Evolutionary conservation across 441 rosid genomes (phyloP).

Genomic region (Metrosideros polymorpha): DNA sequence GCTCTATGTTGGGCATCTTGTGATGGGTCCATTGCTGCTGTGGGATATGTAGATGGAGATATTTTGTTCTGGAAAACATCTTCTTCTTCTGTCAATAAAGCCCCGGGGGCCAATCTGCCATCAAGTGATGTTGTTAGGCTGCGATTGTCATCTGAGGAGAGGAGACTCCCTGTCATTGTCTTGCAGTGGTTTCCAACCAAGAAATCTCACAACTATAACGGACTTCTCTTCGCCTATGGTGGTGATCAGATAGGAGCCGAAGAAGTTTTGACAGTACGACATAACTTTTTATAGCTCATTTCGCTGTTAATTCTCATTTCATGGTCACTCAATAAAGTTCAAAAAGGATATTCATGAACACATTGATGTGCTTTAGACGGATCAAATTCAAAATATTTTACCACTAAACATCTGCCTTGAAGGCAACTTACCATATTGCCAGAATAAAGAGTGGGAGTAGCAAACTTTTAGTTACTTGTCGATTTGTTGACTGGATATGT

Average conservation of each 20-base stretch:
- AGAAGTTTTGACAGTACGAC: slow-evolving; percentile 49
- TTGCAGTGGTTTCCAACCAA: slow-evolving; percentile 45
- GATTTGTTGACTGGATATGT: neutral
- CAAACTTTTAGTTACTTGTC: neutral
- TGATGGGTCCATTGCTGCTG: slow-evolving; percentile 50
- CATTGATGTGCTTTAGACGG: neutral
- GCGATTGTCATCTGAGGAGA: slow-evolving; percentile 41
- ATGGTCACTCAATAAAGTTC: neutral
- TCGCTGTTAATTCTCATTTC: neutral
- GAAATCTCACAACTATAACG: slow-evolving; percentile 26
- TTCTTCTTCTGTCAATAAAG: slow-evolving; percentile 13
- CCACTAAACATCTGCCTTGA: neutral
- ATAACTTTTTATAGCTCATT: neutral
- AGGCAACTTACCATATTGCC: neutral
- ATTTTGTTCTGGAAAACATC: slow-evolving; percentile 57
- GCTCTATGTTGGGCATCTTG: slow-evolving; percentile 68
- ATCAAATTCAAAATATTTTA: neutral
- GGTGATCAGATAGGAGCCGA: slow-evolving; percentile 66
- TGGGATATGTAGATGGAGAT: slow-evolving; percentile 65
- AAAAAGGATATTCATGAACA: neutral
- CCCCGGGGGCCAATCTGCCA: slow-evolving; percentile 15
- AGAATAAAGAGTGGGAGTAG: neutral
- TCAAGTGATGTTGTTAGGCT: slow-evolving; percentile 40
- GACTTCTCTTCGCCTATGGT: slow-evolving; percentile 52
- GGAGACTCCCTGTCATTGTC: slow-evolving; percentile 61